Base-by-base conservation (phyloP, 495 filamentous ascomycete genomes). In the Aspergillus sclerotioniger region DNA sequence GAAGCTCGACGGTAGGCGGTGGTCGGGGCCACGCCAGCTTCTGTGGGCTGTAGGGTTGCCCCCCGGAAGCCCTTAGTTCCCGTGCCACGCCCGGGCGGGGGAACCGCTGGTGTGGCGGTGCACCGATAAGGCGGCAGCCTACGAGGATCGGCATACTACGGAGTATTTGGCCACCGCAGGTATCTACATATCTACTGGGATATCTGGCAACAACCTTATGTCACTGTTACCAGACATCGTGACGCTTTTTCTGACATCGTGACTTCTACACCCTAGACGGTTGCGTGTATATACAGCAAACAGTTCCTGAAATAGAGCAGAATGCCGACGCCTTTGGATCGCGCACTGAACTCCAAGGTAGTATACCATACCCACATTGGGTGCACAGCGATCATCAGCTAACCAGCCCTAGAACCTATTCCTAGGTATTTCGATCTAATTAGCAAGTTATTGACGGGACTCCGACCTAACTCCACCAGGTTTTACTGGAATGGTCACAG, bases 401-500 rank as follows among this genome's bases (percentile, higher is more conserved):
- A 52, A 60, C 57, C 41, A 64, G 58, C 8, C 47, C 29, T 63
- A 84, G 80, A 83, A 83, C 55, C 71, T 81, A 15, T 77, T 84
- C 47, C 71, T 89, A 15, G 85, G 86, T 89, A 80, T 62, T 58
- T n/a, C 19, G 46, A 3, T 9, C 16, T 8, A 32, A 54, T 20
- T 16, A 49, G 10, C 64, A 55, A 37, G 52, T 54, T 19, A 12
- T 20, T 50, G 25, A 15, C 19, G 28, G 50, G 20, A 1, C 13
- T 59, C 54, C 64, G 64, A 64, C 54, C 32, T 54, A 52, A 41
- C 44, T 31, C 46, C 43, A 55, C 7, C 58, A 79, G 78, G 76
- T 0, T 96, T 96, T 69, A 82, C 88, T 15, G 90, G 90, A 20
- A 83, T 96, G 60, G 86, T 96, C 43, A 88, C 90, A 3, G 91